Percentiles rank a stretch among this genome's conserved stretches.
Evolutionary conservation across 2,329 filamentous ascomycete genomes (phyloP).

Genomic region (Geosmithia flava): DNA sequence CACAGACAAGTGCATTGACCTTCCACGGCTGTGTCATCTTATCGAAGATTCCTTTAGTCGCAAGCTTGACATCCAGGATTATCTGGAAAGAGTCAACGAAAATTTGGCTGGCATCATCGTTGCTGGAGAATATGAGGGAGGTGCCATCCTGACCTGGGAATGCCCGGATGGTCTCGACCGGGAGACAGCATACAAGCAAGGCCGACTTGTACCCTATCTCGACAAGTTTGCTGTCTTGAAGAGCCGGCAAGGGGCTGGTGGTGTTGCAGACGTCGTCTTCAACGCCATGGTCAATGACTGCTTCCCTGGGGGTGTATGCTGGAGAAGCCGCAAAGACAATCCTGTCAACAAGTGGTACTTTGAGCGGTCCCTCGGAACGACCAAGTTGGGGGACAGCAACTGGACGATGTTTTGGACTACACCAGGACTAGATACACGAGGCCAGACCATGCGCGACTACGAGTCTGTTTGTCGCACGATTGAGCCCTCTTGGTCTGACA

Average conservation of each 20-base stretch:
- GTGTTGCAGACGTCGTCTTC: constrained; percentile 92
- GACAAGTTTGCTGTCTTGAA: constrained; percentile 96
- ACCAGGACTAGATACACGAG: constrained; percentile 43
- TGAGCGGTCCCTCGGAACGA: constrained; percentile 72
- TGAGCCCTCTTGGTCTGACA: constrained; percentile 50
- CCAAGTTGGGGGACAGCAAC: constrained; percentile 67
- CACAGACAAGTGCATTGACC: constrained; percentile 70
- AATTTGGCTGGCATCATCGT: constrained; percentile 87
- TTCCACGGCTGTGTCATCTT: constrained; percentile 68
- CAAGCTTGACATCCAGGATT: constrained; percentile 72
- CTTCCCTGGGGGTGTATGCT: constrained; percentile 81
- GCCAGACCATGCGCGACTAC: constrained; percentile 51
- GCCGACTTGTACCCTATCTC: constrained; percentile 75
- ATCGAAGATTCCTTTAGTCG: constrained; percentile 91
- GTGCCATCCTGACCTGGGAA: constrained; percentile 93
- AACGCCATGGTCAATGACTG: constrained; percentile 87
- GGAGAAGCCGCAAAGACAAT: constrained; percentile 81
- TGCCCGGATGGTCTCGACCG: constrained; percentile 48
- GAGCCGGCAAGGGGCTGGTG: constrained; percentile 76
- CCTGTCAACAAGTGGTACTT: constrained; percentile 99
- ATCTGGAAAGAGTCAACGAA: constrained; percentile 66
- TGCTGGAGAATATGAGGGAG: constrained; percentile 92
- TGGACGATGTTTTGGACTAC: constrained; percentile 99
- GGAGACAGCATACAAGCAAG: constrained; percentile 38
- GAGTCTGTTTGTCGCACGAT: constrained; percentile 60